phyloP scores from a whole-genome alignment of 768 basidiomycete species.

The Coprinopsis cinerea region DNA sequence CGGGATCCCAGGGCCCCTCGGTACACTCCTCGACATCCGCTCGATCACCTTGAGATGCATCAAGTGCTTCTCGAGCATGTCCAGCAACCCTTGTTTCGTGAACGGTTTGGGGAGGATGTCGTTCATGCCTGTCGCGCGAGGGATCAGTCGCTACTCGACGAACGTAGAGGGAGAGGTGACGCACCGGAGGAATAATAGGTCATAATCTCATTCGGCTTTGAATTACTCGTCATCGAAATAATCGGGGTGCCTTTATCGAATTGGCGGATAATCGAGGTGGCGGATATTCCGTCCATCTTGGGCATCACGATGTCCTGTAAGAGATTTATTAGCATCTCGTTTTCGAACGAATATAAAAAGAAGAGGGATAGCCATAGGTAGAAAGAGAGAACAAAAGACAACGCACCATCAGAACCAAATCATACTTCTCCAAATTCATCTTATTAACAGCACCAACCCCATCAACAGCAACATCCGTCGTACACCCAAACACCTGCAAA shows the following conservation, averaged over 20 bases:
- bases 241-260: slow-evolving; percentile 96
- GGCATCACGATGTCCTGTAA: slow-evolving; percentile 99
- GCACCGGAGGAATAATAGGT: slow-evolving; percentile 75
- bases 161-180: slow-evolving; percentile 15
- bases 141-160: background rate
- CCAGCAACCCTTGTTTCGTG: slow-evolving; percentile 85
- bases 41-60: slow-evolving; percentile 85
- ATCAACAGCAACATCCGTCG: slow-evolving; percentile 91
- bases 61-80: slow-evolving; percentile 94
- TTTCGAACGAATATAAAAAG: too few relatives aligned
- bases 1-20: slow-evolving; percentile 63
- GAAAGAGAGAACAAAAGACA: slow-evolving; percentile 12
- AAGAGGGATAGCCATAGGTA: slow-evolving; percentile 4
- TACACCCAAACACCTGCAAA: slow-evolving; percentile 91
- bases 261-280: slow-evolving; percentile 89
- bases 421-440: slow-evolving; percentile 96
- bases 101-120: slow-evolving; percentile 97
- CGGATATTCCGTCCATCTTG: slow-evolving; percentile 80
- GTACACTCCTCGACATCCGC: slow-evolving; percentile 58
- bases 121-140: slow-evolving; percentile 67
- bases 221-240: slow-evolving; percentile 97
- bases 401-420: slow-evolving; percentile 89
- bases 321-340: too few relatives aligned
- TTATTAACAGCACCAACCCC: slow-evolving; percentile 89
- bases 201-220: slow-evolving; percentile 89